Evolutionary conservation across 805 yeast genomes (phyloP), one percentile per base, ranked within the genome.

Genomic region (Candida coquimbonensis): DNA sequence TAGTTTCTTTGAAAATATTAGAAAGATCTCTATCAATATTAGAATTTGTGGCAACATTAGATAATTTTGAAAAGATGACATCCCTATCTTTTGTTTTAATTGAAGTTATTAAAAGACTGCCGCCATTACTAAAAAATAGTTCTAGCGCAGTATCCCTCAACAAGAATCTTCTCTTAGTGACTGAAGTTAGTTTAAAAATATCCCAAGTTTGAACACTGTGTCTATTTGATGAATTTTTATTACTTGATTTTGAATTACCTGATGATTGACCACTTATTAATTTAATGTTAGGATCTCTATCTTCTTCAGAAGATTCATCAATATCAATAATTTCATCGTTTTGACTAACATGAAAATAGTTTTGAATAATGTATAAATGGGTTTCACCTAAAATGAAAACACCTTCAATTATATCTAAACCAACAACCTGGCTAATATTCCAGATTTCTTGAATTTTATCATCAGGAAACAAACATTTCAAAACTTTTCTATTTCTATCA

Each of bases 91-190:
- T 66, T 5, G 70, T 67, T 21, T 72, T 67, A n/a, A 70, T 63
- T 42, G 87, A 81, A 0, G 91, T 84, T 8, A 88, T 67, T 48
- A 88, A 65, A 36, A 80, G 71, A 50, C 87, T 83, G 1, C 81
- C 75, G 0, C 93, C 95, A 61, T 83, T 80, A 25, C 74, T 73
- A 60, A 87, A 85, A 50, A 86, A 81, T 56, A 87, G 63, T 56
- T 88, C 96, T 33, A 87, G 58, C 0, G 93, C 96, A 39, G 84
- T 85, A 62, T 87, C 95, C 45, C 96, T 67, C 14, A 88, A 66
- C 17, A 88, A 61, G 55, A 87, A 88, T 35, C 83, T 87, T 43
- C 95, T 66, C 51, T 84, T 86, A 3, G 88, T 79, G 12, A 83
- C 77, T 5, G 83, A 79, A 0, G 79, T 75, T 17, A 89, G 57